Percentiles rank a stretch among this genome's conserved stretches.
Conservation (phyloP, 164 flowering plant genomes). For the Chloranthus sessilifolius region DNA sequence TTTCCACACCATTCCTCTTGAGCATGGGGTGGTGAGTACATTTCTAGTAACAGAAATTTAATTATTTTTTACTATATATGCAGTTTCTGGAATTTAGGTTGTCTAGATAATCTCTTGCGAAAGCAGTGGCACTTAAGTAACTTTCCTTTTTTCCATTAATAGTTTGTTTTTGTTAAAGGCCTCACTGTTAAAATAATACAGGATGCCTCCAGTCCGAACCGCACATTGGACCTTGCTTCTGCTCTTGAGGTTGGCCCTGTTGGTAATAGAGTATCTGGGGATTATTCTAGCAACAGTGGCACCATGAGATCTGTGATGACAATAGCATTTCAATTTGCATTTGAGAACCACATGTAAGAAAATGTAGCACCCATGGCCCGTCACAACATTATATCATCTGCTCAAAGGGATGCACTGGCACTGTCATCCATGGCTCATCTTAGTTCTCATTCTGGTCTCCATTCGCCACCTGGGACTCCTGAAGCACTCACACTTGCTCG, state of each 20-base stretch:
- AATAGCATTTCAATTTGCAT: constrained; percentile 95
- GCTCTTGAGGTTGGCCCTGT: constrained; percentile 80
- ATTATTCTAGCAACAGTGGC: constrained; percentile 34
- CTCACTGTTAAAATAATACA: constrained; percentile 22
- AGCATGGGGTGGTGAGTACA: constrained; percentile 53
- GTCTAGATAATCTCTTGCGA: too few relatives aligned
- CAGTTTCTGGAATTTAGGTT: too few relatives aligned
- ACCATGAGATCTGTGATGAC: constrained; percentile 88
- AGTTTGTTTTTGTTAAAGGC: too few relatives aligned
- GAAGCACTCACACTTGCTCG: constrained; percentile 93
- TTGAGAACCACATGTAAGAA: constrained; percentile 87
- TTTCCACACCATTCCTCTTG: constrained; percentile 92
- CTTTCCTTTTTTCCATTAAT: too few relatives aligned
- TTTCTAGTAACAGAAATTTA: too few relatives aligned
- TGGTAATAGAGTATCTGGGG: constrained; percentile 54
- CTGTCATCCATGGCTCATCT: constrained; percentile 81
- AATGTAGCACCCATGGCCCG: constrained; percentile 96
- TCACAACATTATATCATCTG: constrained; percentile 90
- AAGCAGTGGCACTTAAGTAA: too few relatives aligned
- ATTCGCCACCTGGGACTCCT: constrained; percentile 73
- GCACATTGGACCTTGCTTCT: constrained; percentile 96
- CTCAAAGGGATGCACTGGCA: constrained; percentile 94
- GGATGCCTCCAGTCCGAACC: constrained; percentile 91
- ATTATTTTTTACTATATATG: too few relatives aligned
- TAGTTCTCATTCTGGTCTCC: constrained; percentile 54